Conservation (phyloP, 2,329 filamentous ascomycete species). For the Venturia carpophila region DNA sequence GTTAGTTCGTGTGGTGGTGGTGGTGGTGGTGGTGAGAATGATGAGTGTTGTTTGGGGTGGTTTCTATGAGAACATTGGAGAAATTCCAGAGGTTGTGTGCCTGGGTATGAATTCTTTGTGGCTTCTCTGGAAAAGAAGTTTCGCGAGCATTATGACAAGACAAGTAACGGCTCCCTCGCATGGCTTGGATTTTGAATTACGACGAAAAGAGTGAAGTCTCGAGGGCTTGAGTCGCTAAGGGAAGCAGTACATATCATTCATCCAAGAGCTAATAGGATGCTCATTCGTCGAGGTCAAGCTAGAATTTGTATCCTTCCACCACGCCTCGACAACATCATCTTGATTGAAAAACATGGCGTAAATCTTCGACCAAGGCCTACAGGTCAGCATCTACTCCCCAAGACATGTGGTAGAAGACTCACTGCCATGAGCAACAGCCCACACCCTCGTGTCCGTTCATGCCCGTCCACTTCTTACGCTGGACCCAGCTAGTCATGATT, state of each 20-base stretch:
- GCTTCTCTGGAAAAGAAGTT: background rate
- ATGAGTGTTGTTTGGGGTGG: background rate
- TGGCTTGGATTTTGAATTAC: too few relatives aligned
- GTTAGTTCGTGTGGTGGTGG: background rate
- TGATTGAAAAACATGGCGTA: slow-evolving; percentile 10
- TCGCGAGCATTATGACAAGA: too few relatives aligned
- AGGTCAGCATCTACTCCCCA: background rate
- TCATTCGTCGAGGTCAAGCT: background rate
- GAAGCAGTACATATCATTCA: background rate
- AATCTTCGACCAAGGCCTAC: background rate
- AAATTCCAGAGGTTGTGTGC: background rate
- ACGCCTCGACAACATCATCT: background rate
- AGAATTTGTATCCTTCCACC: slow-evolving; percentile 13
- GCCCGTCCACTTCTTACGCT: slow-evolving; percentile 31
- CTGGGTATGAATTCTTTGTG: too few relatives aligned
- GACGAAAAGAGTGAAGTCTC: too few relatives aligned
- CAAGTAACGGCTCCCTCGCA: too few relatives aligned
- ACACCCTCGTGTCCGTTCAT: slow-evolving; percentile 15
- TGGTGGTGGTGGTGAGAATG: background rate
- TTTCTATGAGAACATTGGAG: background rate
- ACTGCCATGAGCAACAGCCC: slow-evolving; percentile 4
- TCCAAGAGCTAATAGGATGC: slow-evolving; percentile 9
- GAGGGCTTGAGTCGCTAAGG: too few relatives aligned
- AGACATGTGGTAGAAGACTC: background rate
- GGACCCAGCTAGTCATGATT: slow-evolving; percentile 28